These are phyloP conservation scores for Penicillium alfredii DNA, from an alignment of 495 filamentous ascomycete species.

Conservation along the genomic window DNA sequence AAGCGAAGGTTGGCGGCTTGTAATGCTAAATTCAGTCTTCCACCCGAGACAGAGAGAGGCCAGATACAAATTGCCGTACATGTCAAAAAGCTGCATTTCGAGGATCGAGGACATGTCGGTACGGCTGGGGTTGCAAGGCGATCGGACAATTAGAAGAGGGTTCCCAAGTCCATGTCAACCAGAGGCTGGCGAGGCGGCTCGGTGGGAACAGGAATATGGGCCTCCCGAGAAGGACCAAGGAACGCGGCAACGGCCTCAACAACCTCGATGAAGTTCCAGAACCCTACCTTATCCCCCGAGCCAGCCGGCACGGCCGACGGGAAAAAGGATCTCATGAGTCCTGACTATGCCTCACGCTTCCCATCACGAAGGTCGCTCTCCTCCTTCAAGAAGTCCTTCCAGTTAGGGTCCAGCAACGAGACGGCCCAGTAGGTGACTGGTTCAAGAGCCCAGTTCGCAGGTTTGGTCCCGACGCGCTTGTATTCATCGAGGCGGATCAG, in stretches of 20 bases:
- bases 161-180: background rate
- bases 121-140: too few relatives aligned
- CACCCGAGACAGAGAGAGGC: too few relatives aligned
- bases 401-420: constrained; percentile 43
- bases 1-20: too few relatives aligned
- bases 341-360: constrained; percentile 34
- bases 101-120: too few relatives aligned
- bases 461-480: constrained; percentile 9
- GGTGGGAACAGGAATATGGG: too few relatives aligned
- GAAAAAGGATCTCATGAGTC: constrained; percentile 44
- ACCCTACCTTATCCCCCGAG: constrained; percentile 15
- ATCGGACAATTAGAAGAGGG: background rate
- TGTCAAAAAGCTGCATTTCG: too few relatives aligned
- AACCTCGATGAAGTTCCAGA: constrained; percentile 31
- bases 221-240: constrained; percentile 24
- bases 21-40: too few relatives aligned
- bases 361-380: constrained; percentile 27
- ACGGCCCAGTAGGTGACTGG: constrained; percentile 36
- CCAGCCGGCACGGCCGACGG: constrained; percentile 15
- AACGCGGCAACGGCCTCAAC: constrained; percentile 26
- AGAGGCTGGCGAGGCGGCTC: background rate
- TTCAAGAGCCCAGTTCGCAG: background rate
- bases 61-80: too few relatives aligned
- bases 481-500: constrained; percentile 52
- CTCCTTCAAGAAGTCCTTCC: constrained; percentile 40